phyloP scores from a whole-genome alignment of 1,139 yeast species.

The Taphrina deformans region DNA sequence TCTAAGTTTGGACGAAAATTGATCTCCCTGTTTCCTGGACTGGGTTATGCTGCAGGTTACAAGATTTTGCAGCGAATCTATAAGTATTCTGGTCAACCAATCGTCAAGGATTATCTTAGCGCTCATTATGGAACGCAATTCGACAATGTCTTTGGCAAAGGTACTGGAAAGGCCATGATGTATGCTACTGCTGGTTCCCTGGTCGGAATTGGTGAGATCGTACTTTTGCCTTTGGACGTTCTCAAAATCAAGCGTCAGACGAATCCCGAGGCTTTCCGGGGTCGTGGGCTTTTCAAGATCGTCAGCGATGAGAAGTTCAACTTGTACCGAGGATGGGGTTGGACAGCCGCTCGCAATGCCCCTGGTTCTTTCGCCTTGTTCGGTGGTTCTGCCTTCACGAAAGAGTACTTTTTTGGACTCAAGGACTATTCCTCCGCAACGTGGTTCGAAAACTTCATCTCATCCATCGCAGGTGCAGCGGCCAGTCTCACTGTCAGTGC shows the following conservation, averaged over 20 bases:
- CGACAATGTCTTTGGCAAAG: constrained; percentile 79
- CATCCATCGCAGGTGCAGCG: constrained; percentile 97
- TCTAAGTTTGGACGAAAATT: constrained; percentile 70
- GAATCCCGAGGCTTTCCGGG: constrained; percentile 95
- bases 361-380: constrained; percentile 97
- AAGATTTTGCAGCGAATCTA: constrained; percentile 95
- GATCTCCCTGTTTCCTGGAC: constrained; percentile 90
- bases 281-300: constrained; percentile 90
- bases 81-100: constrained; percentile 99
- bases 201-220: constrained; percentile 97
- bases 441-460: constrained; percentile 90
- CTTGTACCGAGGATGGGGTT: constrained; percentile 97
- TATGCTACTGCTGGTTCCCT: constrained; percentile 91
- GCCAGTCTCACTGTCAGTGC: constrained; percentile 96
- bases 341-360: constrained; percentile 99
- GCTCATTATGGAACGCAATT: constrained; percentile 68
- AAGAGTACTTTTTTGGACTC: constrained; percentile 87
- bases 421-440: constrained; percentile 86
- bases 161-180: constrained; percentile 93
- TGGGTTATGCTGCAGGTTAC: constrained; percentile 97
- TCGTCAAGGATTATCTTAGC: constrained; percentile 83
- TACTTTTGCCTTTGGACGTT: constrained; percentile 90
- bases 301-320: constrained; percentile 88
- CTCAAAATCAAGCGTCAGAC: constrained; percentile 98
- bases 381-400: constrained; percentile 98